phyloP scores from a whole-genome alignment of 2,329 filamentous ascomycete genomes.

The Fusarium armeniacum region DNA sequence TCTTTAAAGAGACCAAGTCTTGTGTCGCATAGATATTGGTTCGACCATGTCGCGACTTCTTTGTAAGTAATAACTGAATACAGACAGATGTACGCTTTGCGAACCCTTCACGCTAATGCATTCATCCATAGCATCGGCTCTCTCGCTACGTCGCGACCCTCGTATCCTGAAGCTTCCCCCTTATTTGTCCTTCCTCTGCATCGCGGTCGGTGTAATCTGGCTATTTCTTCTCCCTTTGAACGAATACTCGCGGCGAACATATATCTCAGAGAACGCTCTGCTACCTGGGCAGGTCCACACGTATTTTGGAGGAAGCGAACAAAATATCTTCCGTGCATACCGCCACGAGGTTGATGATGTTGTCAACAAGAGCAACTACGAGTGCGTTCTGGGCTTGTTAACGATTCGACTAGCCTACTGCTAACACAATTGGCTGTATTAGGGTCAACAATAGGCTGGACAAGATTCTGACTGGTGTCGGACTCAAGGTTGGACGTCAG shows the following conservation, averaged over 20 bases:
- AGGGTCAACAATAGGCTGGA: conserved; percentile 79
- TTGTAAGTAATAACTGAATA: conserved; percentile 57
- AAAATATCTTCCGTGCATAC: conserved; percentile 93
- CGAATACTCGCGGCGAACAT: conserved; percentile 90
- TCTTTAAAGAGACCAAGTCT: conserved; percentile 23
- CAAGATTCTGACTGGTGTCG: conserved; percentile 80
- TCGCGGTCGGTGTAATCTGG: conserved; percentile 89
- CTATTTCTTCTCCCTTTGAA: conserved; percentile 90
- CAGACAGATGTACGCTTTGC: neutral
- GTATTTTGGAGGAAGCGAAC: conserved; percentile 96
- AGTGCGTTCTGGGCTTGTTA: conserved; percentile 57
- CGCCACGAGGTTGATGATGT: conserved; percentile 82
- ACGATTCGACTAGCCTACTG: neutral
- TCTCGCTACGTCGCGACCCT: conserved; percentile 83
- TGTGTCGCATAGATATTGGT: conserved; percentile 28
- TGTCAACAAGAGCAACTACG: conserved; percentile 65
- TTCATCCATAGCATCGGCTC: conserved; percentile 65
- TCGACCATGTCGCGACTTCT: conserved; percentile 66
- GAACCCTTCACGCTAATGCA: conserved; percentile 18
- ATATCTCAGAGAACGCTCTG: conserved; percentile 97
- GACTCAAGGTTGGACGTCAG: conserved; percentile 89
- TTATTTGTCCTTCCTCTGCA: conserved; percentile 87
- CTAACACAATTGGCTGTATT: conserved; percentile 8
- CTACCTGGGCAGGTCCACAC: conserved; percentile 97
- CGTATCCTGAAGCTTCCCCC: conserved; percentile 86